Conservation (phyloP, 305 asterid species). For the Fraxinus albicans region DNA sequence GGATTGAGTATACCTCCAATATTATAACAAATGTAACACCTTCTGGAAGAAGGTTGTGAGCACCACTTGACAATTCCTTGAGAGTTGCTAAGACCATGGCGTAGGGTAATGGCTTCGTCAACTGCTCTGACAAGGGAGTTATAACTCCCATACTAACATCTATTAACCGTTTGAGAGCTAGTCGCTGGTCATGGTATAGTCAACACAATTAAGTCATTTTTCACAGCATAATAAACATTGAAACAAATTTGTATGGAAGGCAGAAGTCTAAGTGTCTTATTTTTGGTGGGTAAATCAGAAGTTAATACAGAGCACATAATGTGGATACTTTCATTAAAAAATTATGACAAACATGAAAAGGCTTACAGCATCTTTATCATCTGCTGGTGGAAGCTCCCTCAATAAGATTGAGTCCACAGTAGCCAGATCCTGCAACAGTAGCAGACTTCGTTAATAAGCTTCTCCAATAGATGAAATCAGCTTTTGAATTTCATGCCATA, state of each 20-base stretch:
- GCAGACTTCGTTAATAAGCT: conserved; percentile 15
- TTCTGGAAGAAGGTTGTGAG: conserved; percentile 87
- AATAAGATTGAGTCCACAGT: conserved; percentile 94
- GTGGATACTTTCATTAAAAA: neutral
- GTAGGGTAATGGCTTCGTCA: conserved; percentile 86
- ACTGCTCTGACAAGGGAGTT: conserved; percentile 87
- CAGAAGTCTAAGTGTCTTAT: neutral
- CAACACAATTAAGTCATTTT: conserved; percentile 25
- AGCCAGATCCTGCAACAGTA: conserved; percentile 73
- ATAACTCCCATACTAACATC: conserved; percentile 97
- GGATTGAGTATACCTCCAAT: conserved; percentile 2
- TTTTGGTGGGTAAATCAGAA: neutral
- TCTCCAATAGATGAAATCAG: conserved; percentile 20
- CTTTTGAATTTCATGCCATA: neutral
- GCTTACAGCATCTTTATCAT: conserved; percentile 86
- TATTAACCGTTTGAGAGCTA: conserved; percentile 88
- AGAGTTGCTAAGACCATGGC: conserved; percentile 77
- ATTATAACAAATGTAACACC: conserved; percentile 38
- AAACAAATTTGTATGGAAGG: neutral
- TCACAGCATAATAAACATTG: conserved; percentile 3
- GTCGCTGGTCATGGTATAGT: conserved; percentile 52
- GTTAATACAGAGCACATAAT: neutral
- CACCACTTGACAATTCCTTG: conserved; percentile 81
- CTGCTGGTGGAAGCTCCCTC: conserved; percentile 88
- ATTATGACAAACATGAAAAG: conserved; percentile 18